Base-by-base conservation (phyloP, 2,329 filamentous ascomycete genomes). In the Passalora sequoiae region DNA sequence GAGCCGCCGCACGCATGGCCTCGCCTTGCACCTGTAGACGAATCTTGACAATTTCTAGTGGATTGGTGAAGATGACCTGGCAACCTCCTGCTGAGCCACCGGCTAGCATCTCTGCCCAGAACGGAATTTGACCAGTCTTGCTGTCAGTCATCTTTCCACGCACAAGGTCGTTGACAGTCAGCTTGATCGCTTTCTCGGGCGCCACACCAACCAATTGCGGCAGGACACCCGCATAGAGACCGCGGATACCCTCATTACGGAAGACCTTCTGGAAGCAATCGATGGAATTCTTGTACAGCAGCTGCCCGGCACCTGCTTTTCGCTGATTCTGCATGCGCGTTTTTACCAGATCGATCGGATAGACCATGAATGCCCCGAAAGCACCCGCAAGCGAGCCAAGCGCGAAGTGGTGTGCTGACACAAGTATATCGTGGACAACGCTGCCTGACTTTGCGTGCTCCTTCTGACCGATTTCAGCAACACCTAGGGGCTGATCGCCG, bases 101-200 rank as follows among this genome's bases (percentile, higher is more conserved):
- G 48, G 92, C 86, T 33, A 98, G 52, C 48, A 97, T 71, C 69
- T 98, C 92, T 49, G 81, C 73, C 21, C 73, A 70, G 57, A 80
- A 69, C 61, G 73, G 76, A 60, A 98, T 95, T 46, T 79, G 72
- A 38, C 85, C 84, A 30, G 77, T 81, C 51, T 87, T 78, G 60
- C 80, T 78, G 60, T 88, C 82, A 3, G 83, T 85, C 60, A 89
- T 83, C 54, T 77, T 75, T 6, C 78, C 76, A 61, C 92, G 83
- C 16, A 94, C 88, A 42, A 98, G 70, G 63, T 98, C 92, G 68
- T 98, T 98, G 60, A 98, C 89, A 0, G 92, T 98, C 51, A 98
- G 80, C 74, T 98, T 98, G 72, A 98, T 98, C 57, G 92, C 92
- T 75, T 98, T 98, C 67, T 98, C 92, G 2, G 92, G 92, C n/a